phyloP scores from a whole-genome alignment of 2,329 filamentous ascomycete genomes.

The Phialemoniopsis sp. region DNA sequence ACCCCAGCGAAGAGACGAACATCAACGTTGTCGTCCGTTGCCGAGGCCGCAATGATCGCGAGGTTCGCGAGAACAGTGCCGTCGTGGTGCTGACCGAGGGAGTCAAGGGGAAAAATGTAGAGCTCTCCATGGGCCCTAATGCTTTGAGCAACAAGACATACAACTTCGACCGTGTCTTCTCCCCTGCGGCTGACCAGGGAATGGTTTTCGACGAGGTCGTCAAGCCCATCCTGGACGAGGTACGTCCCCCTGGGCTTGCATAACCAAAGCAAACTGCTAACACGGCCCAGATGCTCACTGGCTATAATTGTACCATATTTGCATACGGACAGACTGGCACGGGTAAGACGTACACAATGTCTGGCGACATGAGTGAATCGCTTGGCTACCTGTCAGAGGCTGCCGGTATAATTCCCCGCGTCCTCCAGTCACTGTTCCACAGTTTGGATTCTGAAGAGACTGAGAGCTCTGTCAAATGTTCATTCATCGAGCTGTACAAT shows the following conservation, averaged over 20 bases:
- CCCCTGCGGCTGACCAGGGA: constrained; percentile 85
- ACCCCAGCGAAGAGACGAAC: constrained; percentile 78
- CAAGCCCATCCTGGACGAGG: constrained; percentile 87
- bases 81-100: constrained; percentile 87
- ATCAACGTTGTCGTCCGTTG: constrained; percentile 97
- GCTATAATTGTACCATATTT: constrained; percentile 98
- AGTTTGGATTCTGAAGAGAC: constrained; percentile 74
- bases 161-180: constrained; percentile 95
- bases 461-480: constrained; percentile 92
- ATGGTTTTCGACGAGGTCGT: constrained; percentile 97
- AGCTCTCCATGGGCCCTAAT: constrained; percentile 88
- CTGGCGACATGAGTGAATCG: constrained; percentile 89
- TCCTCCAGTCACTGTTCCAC: constrained; percentile 80
- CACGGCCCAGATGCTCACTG: constrained; percentile 70
- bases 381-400: constrained; percentile 82
- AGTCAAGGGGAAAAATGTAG: constrained; percentile 78
- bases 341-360: constrained; percentile 99
- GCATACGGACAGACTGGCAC: constrained; percentile 98
- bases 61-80: constrained; percentile 90
- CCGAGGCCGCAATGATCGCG: constrained; percentile 85
- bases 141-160: constrained; percentile 95
- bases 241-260: constrained; percentile 30
- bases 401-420: constrained; percentile 92
- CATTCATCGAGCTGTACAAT: constrained; percentile 98
- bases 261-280: neutral